A percentile compares a stretch with the other conserved stretches of the same genome.
These are phyloP conservation scores for Plasmodium fragile DNA, from an alignment of 169 alveolate genomes.

Conservation along the genomic window DNA sequence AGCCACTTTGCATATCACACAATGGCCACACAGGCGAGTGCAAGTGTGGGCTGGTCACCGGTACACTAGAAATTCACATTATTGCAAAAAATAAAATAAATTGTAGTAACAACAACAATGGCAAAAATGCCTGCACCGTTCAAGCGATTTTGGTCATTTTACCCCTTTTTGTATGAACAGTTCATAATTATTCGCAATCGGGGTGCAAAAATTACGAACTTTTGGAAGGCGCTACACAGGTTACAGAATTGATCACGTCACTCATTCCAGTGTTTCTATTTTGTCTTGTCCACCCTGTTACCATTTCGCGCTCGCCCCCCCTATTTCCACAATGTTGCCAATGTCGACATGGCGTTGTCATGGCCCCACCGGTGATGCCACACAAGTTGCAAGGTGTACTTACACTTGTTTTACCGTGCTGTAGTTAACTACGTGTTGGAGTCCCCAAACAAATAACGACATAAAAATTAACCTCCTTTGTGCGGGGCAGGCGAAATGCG, in stretches of 20 bases:
- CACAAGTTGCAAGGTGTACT: background rate
- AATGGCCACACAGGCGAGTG: background rate
- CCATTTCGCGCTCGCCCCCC: background rate
- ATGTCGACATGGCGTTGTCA: background rate
- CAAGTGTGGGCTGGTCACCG: background rate
- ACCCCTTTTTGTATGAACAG: background rate
- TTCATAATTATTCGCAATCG: background rate
- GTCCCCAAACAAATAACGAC: background rate
- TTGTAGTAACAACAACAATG: background rate
- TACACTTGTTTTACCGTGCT: background rate
- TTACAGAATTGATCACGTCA: background rate
- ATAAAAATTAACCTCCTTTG: background rate
- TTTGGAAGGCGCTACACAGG: background rate
- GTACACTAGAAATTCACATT: background rate
- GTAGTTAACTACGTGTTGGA: background rate
- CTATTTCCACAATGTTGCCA: background rate
- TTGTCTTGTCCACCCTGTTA: background rate
- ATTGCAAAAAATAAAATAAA: background rate
- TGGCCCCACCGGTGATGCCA: background rate
- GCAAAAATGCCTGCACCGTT: background rate
- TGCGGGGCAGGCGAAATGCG: background rate
- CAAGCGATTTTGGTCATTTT: constrained; percentile 2
- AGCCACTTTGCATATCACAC: background rate
- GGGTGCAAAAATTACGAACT: background rate
- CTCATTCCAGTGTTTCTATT: background rate